A percentile compares a stretch with the other conserved stretches of the same genome.
These are phyloP conservation scores for Pinus taeda DNA, from an alignment of 75 land plant genomes.

Conservation along the genomic window DNA sequence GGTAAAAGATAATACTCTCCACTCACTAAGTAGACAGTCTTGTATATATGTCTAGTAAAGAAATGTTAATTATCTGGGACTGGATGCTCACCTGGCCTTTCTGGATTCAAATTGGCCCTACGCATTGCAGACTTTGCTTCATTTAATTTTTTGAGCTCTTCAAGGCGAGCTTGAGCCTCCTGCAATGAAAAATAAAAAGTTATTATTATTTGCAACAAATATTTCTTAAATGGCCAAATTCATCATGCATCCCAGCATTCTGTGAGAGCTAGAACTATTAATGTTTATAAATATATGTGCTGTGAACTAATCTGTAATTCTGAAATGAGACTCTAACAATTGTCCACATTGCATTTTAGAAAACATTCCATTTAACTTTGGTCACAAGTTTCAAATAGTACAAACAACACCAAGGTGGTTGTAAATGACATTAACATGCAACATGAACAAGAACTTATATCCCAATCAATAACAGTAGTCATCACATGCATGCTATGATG, in stretches of 20 bases:
- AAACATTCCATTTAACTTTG: background rate
- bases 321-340: background rate
- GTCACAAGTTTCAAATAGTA: too few species aligned
- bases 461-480: too few species aligned
- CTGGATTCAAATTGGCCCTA: slow-evolving; percentile 76
- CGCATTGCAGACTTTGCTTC: slow-evolving; percentile 83
- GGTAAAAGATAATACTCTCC: background rate
- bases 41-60: background rate
- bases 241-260: background rate
- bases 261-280: background rate
- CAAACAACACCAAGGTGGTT: too few species aligned
- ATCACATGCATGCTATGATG: too few species aligned
- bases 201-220: background rate
- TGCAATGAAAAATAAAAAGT: slow-evolving; percentile 15
- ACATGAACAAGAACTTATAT: too few species aligned
- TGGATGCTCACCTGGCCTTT: slow-evolving; percentile 72
- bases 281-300: background rate
- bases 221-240: background rate
- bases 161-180: slow-evolving; percentile 75
- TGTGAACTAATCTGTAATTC: background rate
- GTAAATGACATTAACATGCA: too few species aligned
- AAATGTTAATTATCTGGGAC: background rate
- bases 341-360: background rate
- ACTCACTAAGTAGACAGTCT: background rate
- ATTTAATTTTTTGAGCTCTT: slow-evolving; percentile 66